phyloP scores from a whole-genome alignment of 495 filamentous ascomycete genomes.

The Apodospora peruviana region DNA sequence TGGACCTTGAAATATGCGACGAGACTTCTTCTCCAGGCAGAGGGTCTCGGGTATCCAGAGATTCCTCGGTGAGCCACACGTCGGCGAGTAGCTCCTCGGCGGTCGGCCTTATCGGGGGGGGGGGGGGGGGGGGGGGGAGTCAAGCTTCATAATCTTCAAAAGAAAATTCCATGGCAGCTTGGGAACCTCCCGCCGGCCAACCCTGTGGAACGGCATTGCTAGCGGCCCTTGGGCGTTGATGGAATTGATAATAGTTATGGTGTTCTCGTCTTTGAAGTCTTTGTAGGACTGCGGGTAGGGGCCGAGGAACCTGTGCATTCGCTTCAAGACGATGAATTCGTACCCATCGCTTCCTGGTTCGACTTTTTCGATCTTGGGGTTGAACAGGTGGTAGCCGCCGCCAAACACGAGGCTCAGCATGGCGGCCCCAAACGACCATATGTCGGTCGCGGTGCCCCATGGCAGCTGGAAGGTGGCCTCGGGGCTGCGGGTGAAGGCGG shows the following conservation, averaged over 20 bases:
- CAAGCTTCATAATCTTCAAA: constrained; percentile 13
- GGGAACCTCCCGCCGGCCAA: constrained; percentile 4
- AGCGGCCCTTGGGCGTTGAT: constrained; percentile 18
- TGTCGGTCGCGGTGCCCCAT: constrained; percentile 36
- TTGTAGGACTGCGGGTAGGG: constrained; percentile 35
- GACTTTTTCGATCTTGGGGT: constrained; percentile 27
- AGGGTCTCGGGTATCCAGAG: constrained; percentile 10
- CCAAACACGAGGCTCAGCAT: constrained; percentile 38
- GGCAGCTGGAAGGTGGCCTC: constrained; percentile 30
- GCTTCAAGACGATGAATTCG: constrained; percentile 34
- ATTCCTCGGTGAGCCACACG: constrained; percentile 14
- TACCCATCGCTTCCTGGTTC: constrained; percentile 33
- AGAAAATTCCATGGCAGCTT: constrained; percentile 8
- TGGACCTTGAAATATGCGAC: too few species aligned
- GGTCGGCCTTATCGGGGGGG: constrained; percentile 13
- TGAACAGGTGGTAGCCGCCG: constrained; percentile 37
- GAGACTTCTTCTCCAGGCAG: constrained; percentile 8
- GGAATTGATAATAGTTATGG: constrained; percentile 15
- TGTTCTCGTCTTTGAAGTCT: constrained; percentile 20
- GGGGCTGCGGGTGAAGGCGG: constrained; percentile 32
- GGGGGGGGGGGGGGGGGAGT: too few species aligned
- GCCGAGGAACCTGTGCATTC: constrained; percentile 36
- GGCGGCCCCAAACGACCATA: constrained; percentile 40
- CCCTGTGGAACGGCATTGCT: constrained; percentile 11
- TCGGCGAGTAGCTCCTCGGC: constrained; percentile 12